Conservation (phyloP, 2,329 filamentous ascomycete genomes). For the Aurifilum marmelostoma region DNA sequence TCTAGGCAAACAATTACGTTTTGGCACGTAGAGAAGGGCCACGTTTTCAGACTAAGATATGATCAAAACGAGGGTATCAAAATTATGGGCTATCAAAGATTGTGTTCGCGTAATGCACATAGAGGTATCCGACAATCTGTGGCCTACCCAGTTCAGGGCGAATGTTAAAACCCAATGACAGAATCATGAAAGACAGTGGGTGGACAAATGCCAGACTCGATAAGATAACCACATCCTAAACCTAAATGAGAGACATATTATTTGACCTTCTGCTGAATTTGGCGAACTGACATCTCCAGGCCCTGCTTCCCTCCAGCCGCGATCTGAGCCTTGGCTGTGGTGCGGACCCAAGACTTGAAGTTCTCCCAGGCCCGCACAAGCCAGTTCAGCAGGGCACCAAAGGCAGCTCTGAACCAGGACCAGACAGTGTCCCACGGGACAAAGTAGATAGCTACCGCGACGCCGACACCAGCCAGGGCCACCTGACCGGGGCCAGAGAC, state of each 20-base stretch:
- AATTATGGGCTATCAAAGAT: neutral
- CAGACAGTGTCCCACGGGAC: constrained; percentile 28
- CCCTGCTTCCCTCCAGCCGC: constrained; percentile 11
- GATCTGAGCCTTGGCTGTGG: constrained; percentile 4
- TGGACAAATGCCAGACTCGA: neutral
- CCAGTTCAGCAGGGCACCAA: constrained; percentile 21
- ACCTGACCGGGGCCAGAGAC: constrained; percentile 26
- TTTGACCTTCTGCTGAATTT: constrained; percentile 5
- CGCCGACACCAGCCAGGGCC: constrained; percentile 21
- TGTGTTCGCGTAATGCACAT: neutral
- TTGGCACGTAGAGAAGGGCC: neutral
- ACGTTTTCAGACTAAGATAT: neutral
- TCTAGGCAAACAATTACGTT: neutral
- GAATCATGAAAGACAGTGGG: neutral
- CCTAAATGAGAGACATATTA: neutral
- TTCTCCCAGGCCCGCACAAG: constrained; percentile 28
- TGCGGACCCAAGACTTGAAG: constrained; percentile 24
- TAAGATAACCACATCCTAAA: neutral
- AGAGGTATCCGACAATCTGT: neutral
- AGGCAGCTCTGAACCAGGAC: constrained; percentile 26
- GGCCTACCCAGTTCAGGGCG: neutral
- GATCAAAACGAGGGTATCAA: neutral
- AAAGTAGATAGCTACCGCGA: constrained; percentile 26
- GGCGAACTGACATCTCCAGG: constrained; percentile 11
- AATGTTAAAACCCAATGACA: neutral